Conservation (phyloP, 257 asterid genomes). For the Solanum chiquidenum region DNA sequence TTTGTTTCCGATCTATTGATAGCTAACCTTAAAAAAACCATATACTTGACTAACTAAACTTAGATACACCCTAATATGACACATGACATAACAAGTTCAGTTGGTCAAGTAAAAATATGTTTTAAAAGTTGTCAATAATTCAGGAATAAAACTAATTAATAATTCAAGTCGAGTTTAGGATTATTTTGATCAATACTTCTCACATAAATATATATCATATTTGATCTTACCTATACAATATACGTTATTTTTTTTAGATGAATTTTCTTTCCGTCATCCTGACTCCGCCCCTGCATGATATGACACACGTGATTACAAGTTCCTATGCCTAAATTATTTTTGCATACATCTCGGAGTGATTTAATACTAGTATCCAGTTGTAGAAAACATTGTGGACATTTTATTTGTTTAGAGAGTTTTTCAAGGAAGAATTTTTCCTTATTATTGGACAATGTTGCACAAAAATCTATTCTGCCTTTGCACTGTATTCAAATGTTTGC, state of each 20-base stretch:
- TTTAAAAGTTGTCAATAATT: no score
- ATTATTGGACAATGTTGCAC: neutral
- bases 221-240: neutral
- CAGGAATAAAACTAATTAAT: no score
- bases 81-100: no score
- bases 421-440: neutral
- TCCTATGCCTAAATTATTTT: neutral
- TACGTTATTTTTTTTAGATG: neutral
- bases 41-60: neutral
- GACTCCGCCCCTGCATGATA: neutral
- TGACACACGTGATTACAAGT: neutral
- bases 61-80: no score
- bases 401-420: neutral
- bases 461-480: neutral
- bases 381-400: neutral
- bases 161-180: no score
- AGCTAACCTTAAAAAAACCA: neutral
- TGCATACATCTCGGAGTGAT: neutral
- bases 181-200: neutral
- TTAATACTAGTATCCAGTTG: neutral
- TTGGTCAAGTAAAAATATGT: no score
- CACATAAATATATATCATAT: neutral
- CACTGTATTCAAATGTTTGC: neutral
- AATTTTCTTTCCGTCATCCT: neutral
- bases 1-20: no score